These are phyloP conservation scores for Thoreauomyces humboldtii DNA, from an alignment of 192 early-diverging fungal species.

Conservation along the genomic window DNA sequence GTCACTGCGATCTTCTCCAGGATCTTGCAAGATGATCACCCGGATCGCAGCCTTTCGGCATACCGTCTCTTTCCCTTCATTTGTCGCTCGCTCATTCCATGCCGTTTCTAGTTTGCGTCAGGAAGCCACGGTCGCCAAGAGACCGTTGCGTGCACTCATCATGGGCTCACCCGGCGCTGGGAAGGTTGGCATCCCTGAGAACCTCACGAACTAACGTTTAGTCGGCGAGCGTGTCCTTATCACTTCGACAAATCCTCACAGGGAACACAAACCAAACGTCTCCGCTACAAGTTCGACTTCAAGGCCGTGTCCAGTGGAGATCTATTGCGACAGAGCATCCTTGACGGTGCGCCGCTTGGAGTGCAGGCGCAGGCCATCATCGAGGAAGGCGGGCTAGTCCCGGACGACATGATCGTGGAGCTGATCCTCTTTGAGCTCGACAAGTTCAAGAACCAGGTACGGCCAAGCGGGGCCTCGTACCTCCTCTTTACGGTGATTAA, in stretches of 20 bases:
- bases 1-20: too few species aligned
- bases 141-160: constrained; percentile 18
- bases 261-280: constrained; percentile 84
- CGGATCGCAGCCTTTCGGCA: too few species aligned
- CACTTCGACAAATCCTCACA: constrained; percentile 39
- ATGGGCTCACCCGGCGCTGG: constrained; percentile 26
- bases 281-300: constrained; percentile 64
- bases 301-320: constrained; percentile 83
- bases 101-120: too few species aligned
- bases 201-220: not conserved
- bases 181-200: not conserved
- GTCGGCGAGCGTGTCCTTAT: not conserved
- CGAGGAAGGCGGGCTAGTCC: constrained; percentile 56
- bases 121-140: too few species aligned
- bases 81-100: too few species aligned
- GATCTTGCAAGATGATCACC: too few species aligned
- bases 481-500: too few species aligned
- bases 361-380: constrained; percentile 44
- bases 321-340: constrained; percentile 79
- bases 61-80: too few species aligned
- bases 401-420: constrained; percentile 68
- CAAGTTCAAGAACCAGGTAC: constrained; percentile 35
- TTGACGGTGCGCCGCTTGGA: constrained; percentile 55
- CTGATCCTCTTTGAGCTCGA: constrained; percentile 64
- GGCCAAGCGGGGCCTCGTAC: not conserved